Percentiles rank a stretch among this genome's conserved stretches.
Evolutionary conservation across 345 rosid genomes (phyloP).

Genomic region (Dipteronia dyeriana): DNA sequence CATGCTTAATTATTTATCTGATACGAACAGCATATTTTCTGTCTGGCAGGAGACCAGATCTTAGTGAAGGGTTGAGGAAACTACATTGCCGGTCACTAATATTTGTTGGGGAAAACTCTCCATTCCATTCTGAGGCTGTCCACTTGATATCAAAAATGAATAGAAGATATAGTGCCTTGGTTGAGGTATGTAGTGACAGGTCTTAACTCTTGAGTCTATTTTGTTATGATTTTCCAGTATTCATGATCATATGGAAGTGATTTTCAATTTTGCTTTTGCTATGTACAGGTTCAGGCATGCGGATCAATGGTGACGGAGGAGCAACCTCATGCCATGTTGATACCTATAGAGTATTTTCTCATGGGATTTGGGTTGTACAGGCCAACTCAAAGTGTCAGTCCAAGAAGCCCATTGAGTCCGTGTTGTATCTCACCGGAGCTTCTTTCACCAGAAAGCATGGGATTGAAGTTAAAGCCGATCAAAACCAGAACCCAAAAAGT

Average conservation of each 20-base stretch:
- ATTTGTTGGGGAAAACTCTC: conserved; percentile 88
- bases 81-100: conserved; percentile 78
- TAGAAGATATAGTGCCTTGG: conserved; percentile 80
- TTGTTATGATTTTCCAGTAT: conserved; percentile 4
- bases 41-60: conserved; percentile 77
- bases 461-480: conserved; percentile 91
- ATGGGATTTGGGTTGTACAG: conserved; percentile 80
- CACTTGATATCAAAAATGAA: conserved; percentile 83
- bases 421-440: conserved; percentile 85
- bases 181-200: conserved; percentile 55
- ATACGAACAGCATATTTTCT: not conserved
- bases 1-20: not conserved
- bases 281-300: conserved; percentile 82
- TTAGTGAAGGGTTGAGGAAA: conserved; percentile 71
- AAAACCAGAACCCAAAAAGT: conserved; percentile 76
- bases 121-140: conserved; percentile 82
- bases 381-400: conserved; percentile 74
- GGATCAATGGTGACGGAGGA: conserved; percentile 97
- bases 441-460: conserved; percentile 98
- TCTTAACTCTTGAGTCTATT: not conserved
- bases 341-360: conserved; percentile 88
- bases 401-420: conserved; percentile 90
- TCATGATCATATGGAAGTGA: not conserved
- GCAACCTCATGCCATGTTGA: conserved; percentile 96
- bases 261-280: not conserved